A percentile compares a stretch with the other conserved stretches of the same genome.
Conservation (phyloP, 148 eudicot species). For the Persicaria tinctoria region DNA sequence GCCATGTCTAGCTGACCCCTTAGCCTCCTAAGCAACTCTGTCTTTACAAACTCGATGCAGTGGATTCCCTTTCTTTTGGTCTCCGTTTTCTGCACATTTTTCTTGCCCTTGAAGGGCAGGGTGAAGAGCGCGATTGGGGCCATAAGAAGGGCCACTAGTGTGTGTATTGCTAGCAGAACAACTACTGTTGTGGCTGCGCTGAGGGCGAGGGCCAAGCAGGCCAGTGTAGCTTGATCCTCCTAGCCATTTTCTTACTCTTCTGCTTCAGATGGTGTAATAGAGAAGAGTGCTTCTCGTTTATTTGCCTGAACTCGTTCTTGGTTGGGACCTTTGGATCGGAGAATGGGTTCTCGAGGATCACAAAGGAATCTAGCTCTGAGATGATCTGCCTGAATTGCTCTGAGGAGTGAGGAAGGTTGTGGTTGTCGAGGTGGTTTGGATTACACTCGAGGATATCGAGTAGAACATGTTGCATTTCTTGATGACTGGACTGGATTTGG, state of each 20-base stretch:
- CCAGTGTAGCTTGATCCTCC: conserved; percentile 32
- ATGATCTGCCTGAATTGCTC: conserved; percentile 10
- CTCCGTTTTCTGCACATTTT: neutral
- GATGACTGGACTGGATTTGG: conserved; percentile 25
- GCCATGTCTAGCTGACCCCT: conserved; percentile 48
- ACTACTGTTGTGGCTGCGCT: conserved; percentile 28
- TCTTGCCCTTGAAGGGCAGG: conserved; percentile 24
- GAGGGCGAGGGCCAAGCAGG: conserved; percentile 26
- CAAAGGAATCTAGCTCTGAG: conserved; percentile 14
- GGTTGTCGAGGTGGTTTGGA: neutral
- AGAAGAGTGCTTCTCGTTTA: conserved; percentile 26
- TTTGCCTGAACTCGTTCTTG: conserved; percentile 23
- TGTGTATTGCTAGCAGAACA: conserved; percentile 34
- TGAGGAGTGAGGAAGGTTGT: conserved; percentile 5
- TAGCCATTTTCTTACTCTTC: conserved; percentile 28
- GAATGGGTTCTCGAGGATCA: conserved; percentile 22
- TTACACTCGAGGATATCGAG: neutral
- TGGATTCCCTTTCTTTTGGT: conserved; percentile 20
- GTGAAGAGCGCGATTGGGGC: conserved; percentile 28
- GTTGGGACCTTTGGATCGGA: conserved; percentile 12
- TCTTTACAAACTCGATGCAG: conserved; percentile 17
- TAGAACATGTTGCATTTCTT: conserved; percentile 17
- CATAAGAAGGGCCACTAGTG: conserved; percentile 28
- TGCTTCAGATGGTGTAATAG: conserved; percentile 25
- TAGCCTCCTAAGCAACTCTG: conserved; percentile 25